Base-by-base conservation (phyloP, 148 eudicot species). In the Linanthus parryae region DNA sequence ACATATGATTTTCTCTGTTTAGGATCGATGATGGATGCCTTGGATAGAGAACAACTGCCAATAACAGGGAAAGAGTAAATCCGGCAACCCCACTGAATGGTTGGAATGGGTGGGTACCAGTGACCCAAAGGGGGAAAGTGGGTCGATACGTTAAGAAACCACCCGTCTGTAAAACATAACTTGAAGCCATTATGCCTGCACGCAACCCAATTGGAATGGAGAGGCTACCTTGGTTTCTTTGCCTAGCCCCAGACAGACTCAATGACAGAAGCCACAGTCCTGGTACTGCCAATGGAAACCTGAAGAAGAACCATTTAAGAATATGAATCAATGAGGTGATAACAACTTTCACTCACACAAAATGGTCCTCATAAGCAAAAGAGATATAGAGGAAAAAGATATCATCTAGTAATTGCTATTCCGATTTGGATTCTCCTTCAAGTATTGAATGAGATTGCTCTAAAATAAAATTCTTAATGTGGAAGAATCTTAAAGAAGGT, bases 201-300 rank as follows among this genome's bases (percentile, higher is more conserved):
- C 87, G 94, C 38, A 92, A 40, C 36, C 98, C 98, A 27, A 84
- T 75, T 36, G 98, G 88, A 42, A 75, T 43, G 56, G 70, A 81
- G 42, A 92, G 88, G 70, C 94, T 75, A 24, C 98, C 98, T 63
- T 77, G 74, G 58, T 57, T 73, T 73, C 76, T 77, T 39, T 81
- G 56, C 38, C 82, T 78, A 52, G 70, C 87, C 57, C 98, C 96
- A 6, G 96, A 68, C 15, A 92, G 66, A 44, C 72, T 53, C 38
- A 84, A 54, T 27, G 98, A 87, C 50, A 84, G 50, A 31, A 84
- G 60, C 94, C 85, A 87, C 33, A 92, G 68, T 27, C 98, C 94
- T 2, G 98, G 98, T 42, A 92, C 68, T 34, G 92, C 83, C 64
- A 48, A 52, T 48, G 67, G 56, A 19, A 94, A 92, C 78, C 98